phyloP scores from a whole-genome alignment of 75 land plant species.

The Sequoiadendron giganteum region DNA sequence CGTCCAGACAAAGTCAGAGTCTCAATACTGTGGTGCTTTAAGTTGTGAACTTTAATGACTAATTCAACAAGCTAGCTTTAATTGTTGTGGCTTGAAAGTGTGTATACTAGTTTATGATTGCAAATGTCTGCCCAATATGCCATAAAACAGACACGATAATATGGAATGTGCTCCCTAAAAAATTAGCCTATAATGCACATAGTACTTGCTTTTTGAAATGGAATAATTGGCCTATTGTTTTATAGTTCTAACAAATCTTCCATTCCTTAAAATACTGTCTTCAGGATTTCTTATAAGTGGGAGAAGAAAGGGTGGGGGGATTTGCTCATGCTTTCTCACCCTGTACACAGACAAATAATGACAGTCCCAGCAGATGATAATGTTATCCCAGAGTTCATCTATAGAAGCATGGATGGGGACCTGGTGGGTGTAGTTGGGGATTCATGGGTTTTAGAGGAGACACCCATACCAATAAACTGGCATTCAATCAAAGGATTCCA shows the following conservation, averaged over 20 bases:
- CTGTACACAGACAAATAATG: constrained; percentile 25
- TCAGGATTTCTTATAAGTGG: constrained; percentile 16
- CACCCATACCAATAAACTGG: constrained; percentile 23
- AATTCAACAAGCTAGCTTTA: neutral
- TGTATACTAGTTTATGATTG: neutral
- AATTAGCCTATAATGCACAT: neutral
- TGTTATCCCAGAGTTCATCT: neutral
- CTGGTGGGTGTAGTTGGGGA: constrained; percentile 29
- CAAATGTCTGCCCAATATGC: neutral
- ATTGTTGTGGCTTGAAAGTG: neutral
- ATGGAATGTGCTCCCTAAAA: neutral
- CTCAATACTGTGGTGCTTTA: neutral
- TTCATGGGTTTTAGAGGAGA: constrained; percentile 19
- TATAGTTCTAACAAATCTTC: neutral
- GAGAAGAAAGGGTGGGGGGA: constrained; percentile 20
- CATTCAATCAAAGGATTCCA: constrained; percentile 15
- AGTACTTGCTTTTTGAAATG: neutral
- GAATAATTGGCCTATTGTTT: neutral
- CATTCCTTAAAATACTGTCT: neutral
- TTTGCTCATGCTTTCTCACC: constrained; percentile 28
- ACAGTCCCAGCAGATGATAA: neutral
- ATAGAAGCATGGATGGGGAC: constrained; percentile 27
- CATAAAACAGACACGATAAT: neutral
- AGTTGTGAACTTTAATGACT: neutral
- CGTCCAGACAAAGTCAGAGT: neutral